Percentiles rank a stretch among this genome's conserved stretches.
These are phyloP conservation scores for Colletotrichum neosansevieriae DNA, from an alignment of 2,329 filamentous ascomycete genomes.

Conservation along the genomic window DNA sequence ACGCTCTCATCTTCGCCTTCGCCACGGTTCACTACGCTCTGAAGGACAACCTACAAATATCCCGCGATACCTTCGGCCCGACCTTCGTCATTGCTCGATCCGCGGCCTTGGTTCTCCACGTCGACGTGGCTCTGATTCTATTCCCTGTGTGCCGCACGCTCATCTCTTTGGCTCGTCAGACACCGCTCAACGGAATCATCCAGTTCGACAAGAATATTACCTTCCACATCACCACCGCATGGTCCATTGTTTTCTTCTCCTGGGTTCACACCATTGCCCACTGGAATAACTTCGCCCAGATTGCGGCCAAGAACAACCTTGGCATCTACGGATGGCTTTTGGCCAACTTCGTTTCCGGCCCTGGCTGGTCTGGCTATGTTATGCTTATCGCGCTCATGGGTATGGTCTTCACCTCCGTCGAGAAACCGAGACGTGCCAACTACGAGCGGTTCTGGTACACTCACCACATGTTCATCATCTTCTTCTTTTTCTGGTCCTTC, in stretches of 20 bases:
- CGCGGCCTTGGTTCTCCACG: slow-evolving; percentile 81
- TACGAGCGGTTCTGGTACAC: slow-evolving; percentile 94
- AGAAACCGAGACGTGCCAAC: slow-evolving; percentile 83
- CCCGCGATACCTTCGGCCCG: slow-evolving; percentile 77
- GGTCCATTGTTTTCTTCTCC: slow-evolving; percentile 90
- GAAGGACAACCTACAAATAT: slow-evolving; percentile 78
- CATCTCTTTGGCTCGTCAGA: slow-evolving; percentile 84
- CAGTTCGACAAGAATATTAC: slow-evolving; percentile 92
- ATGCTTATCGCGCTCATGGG: slow-evolving; percentile 84
- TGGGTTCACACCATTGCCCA: slow-evolving; percentile 89
- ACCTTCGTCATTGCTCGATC: slow-evolving; percentile 83
- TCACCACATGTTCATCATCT: slow-evolving; percentile 87
- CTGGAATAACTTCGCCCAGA: slow-evolving; percentile 87
- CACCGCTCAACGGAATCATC: slow-evolving; percentile 86
- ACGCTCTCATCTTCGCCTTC: slow-evolving; percentile 83
- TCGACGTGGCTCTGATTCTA: slow-evolving; percentile 83
- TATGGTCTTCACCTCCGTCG: slow-evolving; percentile 82
- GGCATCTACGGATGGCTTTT: slow-evolving; percentile 83
- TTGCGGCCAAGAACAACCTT: slow-evolving; percentile 79
- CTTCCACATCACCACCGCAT: slow-evolving; percentile 86
- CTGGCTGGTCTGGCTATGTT: slow-evolving; percentile 87
- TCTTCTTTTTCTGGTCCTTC: slow-evolving; percentile 93
- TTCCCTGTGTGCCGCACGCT: slow-evolving; percentile 87
- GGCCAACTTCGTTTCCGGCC: slow-evolving; percentile 82
- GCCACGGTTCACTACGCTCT: slow-evolving; percentile 83